These are phyloP conservation scores for Carallia pectinifolia DNA, from an alignment of 345 rosid species.

Conservation along the genomic window DNA sequence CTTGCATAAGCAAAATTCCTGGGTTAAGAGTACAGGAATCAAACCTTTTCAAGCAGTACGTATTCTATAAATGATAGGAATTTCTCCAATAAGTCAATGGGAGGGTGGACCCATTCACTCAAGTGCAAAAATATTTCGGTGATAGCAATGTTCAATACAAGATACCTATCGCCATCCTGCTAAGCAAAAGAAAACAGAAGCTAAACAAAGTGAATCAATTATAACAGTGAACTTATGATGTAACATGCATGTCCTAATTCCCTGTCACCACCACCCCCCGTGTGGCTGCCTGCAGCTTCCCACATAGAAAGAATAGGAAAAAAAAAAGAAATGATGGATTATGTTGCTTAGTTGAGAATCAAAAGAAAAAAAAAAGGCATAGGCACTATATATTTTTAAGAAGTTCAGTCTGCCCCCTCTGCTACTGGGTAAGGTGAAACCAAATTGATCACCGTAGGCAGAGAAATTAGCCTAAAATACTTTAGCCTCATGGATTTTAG, in stretches of 20 bases:
- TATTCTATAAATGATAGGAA: constrained; percentile 59
- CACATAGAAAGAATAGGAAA: neutral
- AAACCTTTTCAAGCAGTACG: constrained; percentile 70
- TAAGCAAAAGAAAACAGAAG: constrained; percentile 26
- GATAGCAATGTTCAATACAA: constrained; percentile 55
- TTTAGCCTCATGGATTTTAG: no score
- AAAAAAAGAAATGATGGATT: neutral
- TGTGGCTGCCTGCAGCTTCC: no score
- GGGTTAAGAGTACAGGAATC: constrained; percentile 18
- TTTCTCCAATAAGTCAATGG: constrained; percentile 43
- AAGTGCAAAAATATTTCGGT: constrained; percentile 65
- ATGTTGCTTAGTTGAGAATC: neutral
- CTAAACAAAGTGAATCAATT: neutral
- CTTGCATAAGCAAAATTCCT: neutral
- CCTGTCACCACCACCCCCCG: no score
- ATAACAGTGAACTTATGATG: neutral
- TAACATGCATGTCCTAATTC: no score
- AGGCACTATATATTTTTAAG: neutral
- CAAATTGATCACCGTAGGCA: neutral
- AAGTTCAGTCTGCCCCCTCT: neutral
- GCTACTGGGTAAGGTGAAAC: neutral
- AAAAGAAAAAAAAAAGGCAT: neutral
- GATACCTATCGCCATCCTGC: constrained; percentile 68
- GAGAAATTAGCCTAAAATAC: neutral
- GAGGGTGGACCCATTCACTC: constrained; percentile 54